phyloP scores from a whole-genome alignment of 768 basidiomycete genomes.

The Russula dissimulans region DNA sequence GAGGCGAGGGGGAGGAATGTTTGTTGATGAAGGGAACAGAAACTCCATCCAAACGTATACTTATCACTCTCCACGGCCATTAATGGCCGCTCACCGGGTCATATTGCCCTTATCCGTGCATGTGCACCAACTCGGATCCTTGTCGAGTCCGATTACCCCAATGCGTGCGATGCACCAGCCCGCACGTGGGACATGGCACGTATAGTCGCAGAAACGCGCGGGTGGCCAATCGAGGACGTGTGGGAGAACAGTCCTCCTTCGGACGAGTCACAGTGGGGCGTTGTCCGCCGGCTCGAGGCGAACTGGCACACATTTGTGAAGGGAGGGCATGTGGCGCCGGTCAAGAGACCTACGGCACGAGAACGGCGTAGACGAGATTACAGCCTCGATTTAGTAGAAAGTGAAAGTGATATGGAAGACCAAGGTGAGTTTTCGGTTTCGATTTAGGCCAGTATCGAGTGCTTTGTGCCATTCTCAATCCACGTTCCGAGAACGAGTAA shows the following conservation, averaged over 20 bases:
- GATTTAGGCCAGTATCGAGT: background rate
- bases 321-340: slow-evolving; percentile 33
- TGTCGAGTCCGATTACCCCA: slow-evolving; percentile 78
- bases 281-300: slow-evolving; percentile 51
- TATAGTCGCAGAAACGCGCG: slow-evolving; percentile 63
- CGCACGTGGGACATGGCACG: slow-evolving; percentile 72
- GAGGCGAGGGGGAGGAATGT: slow-evolving; percentile 5
- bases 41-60: slow-evolving; percentile 65
- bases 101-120: slow-evolving; percentile 52
- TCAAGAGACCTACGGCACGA: background rate
- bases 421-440: background rate
- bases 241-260: slow-evolving; percentile 29
- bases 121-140: slow-evolving; percentile 63
- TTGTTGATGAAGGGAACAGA: slow-evolving; percentile 33
- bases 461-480: background rate
- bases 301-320: slow-evolving; percentile 62
- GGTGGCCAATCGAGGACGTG: slow-evolving; percentile 57
- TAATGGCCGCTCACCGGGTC: slow-evolving; percentile 60
- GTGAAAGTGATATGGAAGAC: slow-evolving; percentile 7
- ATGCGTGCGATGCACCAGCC: slow-evolving; percentile 46
- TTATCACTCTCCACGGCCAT: slow-evolving; percentile 83
- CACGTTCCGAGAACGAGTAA: background rate
- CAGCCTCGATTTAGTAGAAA: slow-evolving; percentile 9
- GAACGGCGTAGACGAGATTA: slow-evolving; percentile 17
- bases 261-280: slow-evolving; percentile 44